A percentile compares a stretch with the other conserved stretches of the same genome.
phyloP scores from a whole-genome alignment of 257 asterid genomes.

The Ilex asprella region DNA sequence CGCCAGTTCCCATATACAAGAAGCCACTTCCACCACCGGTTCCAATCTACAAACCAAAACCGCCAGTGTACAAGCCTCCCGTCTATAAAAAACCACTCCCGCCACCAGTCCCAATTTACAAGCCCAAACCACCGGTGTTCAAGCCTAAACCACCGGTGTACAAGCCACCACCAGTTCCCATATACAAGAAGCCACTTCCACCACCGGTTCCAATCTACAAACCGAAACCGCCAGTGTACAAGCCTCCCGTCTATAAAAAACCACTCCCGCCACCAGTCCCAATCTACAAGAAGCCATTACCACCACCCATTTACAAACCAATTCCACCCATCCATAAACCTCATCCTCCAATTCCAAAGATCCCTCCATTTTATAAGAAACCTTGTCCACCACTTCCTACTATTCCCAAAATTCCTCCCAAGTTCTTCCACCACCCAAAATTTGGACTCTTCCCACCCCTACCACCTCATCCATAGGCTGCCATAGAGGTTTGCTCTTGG shows the following conservation, averaged over 20 bases:
- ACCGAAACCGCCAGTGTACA: conserved; percentile 20
- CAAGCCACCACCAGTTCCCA: neutral
- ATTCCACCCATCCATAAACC: neutral
- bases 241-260: neutral
- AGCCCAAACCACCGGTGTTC: conserved; percentile 33
- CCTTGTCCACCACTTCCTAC: conserved; percentile 70
- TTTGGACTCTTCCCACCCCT: conserved; percentile 47
- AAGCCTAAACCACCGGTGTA: conserved; percentile 29
- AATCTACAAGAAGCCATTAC: neutral
- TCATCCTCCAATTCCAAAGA: neutral
- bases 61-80: conserved; percentile 1
- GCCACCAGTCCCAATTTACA: conserved; percentile 24
- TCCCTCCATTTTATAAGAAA: conserved; percentile 22
- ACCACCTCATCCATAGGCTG: conserved; percentile 35
- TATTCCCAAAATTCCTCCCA: conserved; percentile 48
- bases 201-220: conserved; percentile 4
- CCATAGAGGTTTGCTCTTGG: conserved; percentile 21
- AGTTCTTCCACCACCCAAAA: conserved; percentile 58
- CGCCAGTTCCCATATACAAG: conserved; percentile 19
- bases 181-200: neutral
- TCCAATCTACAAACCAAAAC: conserved; percentile 23
- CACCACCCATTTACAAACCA: neutral
- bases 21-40: too few relatives aligned
- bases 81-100: conserved; percentile 33
- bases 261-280: neutral